A percentile compares a stretch with the other conserved stretches of the same genome.
phyloP scores from a whole-genome alignment of 179 eudicot genomes.

The Silene vulgaris region DNA sequence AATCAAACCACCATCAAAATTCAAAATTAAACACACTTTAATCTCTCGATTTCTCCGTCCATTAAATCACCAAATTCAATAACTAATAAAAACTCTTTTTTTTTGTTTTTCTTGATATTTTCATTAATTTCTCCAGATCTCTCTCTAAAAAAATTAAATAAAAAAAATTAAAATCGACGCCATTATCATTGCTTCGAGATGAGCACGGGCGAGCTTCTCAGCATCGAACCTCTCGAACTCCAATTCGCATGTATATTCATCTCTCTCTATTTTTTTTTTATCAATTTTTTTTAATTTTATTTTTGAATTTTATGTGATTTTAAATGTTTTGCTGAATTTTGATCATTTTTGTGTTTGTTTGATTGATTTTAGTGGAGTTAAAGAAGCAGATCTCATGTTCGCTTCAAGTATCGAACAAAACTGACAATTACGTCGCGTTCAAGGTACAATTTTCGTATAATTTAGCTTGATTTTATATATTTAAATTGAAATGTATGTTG shows the following conservation, averaged over 20 bases:
- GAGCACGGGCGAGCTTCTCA: slow-evolving; percentile 74
- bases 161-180: not conserved
- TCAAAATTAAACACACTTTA: not conserved
- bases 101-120: not conserved
- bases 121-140: slow-evolving; percentile 15
- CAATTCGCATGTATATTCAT: slow-evolving; percentile 43
- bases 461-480: not conserved
- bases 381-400: slow-evolving; percentile 68
- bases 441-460: slow-evolving; percentile 36
- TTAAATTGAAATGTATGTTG: not conserved
- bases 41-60: slow-evolving; percentile 17
- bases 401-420: slow-evolving; percentile 50
- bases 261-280: slow-evolving; percentile 1
- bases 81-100: not conserved
- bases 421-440: slow-evolving; percentile 61
- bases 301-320: not conserved
- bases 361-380: slow-evolving; percentile 47
- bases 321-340: not conserved
- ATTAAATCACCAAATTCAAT: not conserved
- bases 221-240: slow-evolving; percentile 62
- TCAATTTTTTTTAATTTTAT: not conserved
- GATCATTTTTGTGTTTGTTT: slow-evolving; percentile 8
- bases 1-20: not conserved
- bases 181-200: slow-evolving; percentile 26
- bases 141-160: not conserved